Evolutionary conservation across 441 rosid genomes (phyloP).

Genomic region (Arabidopsis hybrid): DNA sequence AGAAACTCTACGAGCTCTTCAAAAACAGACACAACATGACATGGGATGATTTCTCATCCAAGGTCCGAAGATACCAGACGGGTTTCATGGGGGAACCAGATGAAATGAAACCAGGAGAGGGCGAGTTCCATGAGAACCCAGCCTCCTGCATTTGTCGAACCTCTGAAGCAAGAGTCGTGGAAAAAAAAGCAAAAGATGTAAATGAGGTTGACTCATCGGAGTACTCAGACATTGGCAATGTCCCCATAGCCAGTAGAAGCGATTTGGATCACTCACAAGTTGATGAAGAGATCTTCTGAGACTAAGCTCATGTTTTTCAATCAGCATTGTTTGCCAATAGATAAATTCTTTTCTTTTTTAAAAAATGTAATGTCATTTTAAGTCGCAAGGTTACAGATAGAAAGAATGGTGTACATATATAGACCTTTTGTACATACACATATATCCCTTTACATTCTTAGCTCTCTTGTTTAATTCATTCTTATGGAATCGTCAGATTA

Average conservation of each 20-base stretch:
- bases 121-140: constrained; percentile 79
- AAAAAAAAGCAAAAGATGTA: constrained; percentile 37
- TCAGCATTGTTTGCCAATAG: constrained; percentile 1
- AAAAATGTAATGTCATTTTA: constrained; percentile 14
- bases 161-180: constrained; percentile 43
- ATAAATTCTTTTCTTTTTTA: background rate
- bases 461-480: constrained; percentile 4
- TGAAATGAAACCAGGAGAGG: constrained; percentile 63
- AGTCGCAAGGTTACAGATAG: constrained; percentile 30
- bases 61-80: constrained; percentile 52
- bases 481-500: constrained; percentile 17
- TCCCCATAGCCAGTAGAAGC: constrained; percentile 33
- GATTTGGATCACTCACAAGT: constrained; percentile 24
- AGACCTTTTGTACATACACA: constrained; percentile 34
- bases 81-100: constrained; percentile 78
- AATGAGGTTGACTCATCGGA: constrained; percentile 55
- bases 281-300: constrained; percentile 19
- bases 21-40: constrained; percentile 61
- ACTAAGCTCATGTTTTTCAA: constrained; percentile 9
- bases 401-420: constrained; percentile 34
- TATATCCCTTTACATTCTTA: constrained; percentile 8
- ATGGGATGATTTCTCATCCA: constrained; percentile 69
- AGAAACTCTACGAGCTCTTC: constrained; percentile 59
- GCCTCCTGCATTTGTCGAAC: constrained; percentile 64
- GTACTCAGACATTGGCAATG: constrained; percentile 42